Evolutionary conservation across 208 protist genomes (phyloP).

Genomic region (Baffinella frigidus): DNA sequence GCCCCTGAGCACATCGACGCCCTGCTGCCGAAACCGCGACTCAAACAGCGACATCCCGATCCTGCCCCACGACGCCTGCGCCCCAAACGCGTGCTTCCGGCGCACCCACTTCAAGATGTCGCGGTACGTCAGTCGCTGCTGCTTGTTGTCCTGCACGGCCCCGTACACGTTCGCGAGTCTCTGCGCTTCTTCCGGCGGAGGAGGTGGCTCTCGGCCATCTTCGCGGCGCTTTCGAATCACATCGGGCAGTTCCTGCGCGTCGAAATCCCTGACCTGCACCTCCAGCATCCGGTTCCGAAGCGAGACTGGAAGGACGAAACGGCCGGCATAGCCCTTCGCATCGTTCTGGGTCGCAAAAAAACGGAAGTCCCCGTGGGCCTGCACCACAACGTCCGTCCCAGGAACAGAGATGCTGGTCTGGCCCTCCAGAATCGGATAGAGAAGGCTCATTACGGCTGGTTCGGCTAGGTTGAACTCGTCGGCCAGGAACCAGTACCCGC

Average conservation of each 20-base stretch:
- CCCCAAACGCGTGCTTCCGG: not conserved
- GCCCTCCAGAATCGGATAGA: conserved; percentile 1
- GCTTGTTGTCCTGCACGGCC: no score
- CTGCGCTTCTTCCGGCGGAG: no score
- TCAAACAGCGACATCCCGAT: not conserved
- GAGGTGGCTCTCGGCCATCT: no score
- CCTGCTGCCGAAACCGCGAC: not conserved
- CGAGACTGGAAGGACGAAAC: not conserved
- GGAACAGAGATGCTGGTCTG: not conserved
- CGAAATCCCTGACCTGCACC: not conserved
- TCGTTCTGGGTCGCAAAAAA: conserved; percentile 32
- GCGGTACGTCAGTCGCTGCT: not conserved
- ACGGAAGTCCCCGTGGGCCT: not conserved
- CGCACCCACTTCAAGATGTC: not conserved
- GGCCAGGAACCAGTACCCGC: conserved; percentile 9
- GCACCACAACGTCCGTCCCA: not conserved
- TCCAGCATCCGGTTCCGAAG: conserved; percentile 25
- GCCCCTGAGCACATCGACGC: no score
- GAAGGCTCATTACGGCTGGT: conserved; percentile 5
- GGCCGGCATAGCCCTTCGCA: conserved; percentile 1
- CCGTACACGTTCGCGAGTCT: not conserved
- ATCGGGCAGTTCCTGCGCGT: not conserved
- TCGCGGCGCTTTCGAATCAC: not conserved
- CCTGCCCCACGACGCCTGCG: not conserved
- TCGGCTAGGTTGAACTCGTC: conserved; percentile 34